phyloP scores from a whole-genome alignment of 1,139 yeast species.

The Candida pseudocylindracea region DNA sequence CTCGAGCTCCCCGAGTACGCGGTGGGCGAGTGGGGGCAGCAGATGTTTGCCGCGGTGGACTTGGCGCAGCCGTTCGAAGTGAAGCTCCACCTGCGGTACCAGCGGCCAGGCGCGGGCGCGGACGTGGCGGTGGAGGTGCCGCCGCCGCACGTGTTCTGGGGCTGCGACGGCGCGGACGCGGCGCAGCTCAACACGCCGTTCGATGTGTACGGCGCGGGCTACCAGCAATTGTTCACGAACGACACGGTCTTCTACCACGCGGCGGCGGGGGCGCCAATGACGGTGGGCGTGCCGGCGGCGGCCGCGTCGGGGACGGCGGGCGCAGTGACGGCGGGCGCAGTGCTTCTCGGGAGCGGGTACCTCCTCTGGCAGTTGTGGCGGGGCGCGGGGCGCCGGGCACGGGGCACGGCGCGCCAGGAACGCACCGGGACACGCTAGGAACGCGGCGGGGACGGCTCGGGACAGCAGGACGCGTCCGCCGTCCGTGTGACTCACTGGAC shows the following conservation, averaged over 20 bases:
- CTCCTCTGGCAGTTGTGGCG: no score
- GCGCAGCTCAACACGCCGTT: conserved; percentile 10
- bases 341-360: no score
- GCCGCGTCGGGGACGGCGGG: no score
- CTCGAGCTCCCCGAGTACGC: conserved; percentile 21
- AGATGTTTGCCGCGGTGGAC: conserved; percentile 11
- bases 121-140: conserved; percentile 1
- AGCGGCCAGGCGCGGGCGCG: conserved; percentile 2
- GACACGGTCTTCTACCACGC: conserved; percentile 12
- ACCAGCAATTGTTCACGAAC: conserved; percentile 16
- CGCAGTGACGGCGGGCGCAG: no score
- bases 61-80: conserved; percentile 1
- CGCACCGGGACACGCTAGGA: no score
- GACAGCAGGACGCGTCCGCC: no score
- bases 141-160: conserved; percentile 3
- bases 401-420: no score
- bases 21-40: conserved; percentile 18
- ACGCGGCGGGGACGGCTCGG: no score
- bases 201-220: conserved; percentile 12
- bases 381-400: no score
- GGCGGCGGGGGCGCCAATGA: conserved; percentile 1
- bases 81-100: conserved; percentile 4
- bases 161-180: conserved; percentile 6
- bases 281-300: conserved; percentile 2
- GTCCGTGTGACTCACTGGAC: no score